These are phyloP conservation scores for Mytilinidion resinicola DNA, from an alignment of 495 filamentous ascomycete genomes.

Conservation along the genomic window DNA sequence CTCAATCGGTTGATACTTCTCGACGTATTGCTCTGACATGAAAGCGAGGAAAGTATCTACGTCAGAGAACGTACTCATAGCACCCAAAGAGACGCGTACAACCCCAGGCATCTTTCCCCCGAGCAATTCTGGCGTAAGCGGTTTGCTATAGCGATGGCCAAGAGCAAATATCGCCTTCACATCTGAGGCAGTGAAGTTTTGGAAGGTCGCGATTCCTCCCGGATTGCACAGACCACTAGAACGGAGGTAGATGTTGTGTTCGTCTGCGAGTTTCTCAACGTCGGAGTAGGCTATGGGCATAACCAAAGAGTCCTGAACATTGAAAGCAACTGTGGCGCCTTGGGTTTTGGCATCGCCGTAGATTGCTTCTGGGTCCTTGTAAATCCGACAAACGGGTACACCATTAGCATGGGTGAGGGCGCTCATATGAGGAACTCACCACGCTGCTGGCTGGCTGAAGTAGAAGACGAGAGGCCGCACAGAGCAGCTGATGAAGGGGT, in stretches of 20 bases:
- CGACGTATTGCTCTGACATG: conserved; percentile 46
- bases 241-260: conserved; percentile 58
- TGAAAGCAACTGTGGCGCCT: conserved; percentile 68
- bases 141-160: conserved; percentile 58
- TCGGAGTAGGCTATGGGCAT: conserved; percentile 50
- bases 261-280: conserved; percentile 58
- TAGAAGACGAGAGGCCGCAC: no score
- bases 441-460: no score
- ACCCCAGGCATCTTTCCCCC: conserved; percentile 56
- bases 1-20: no score
- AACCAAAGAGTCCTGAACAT: conserved; percentile 51
- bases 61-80: conserved; percentile 61
- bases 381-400: conserved; percentile 50
- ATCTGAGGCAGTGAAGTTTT: conserved; percentile 49
- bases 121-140: conserved; percentile 40
- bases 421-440: conserved; percentile 30
- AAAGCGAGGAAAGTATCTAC: conserved; percentile 54
- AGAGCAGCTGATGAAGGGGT: no score
- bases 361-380: conserved; percentile 45
- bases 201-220: conserved; percentile 45
- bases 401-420: conserved; percentile 57
- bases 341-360: conserved; percentile 56
- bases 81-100: conserved; percentile 61
- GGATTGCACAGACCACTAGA: conserved; percentile 63
- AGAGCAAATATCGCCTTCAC: conserved; percentile 54